Percentiles rank a stretch among this genome's conserved stretches.
Conservation (phyloP, 495 filamentous ascomycete genomes). For the Hypoxylon rickii region DNA sequence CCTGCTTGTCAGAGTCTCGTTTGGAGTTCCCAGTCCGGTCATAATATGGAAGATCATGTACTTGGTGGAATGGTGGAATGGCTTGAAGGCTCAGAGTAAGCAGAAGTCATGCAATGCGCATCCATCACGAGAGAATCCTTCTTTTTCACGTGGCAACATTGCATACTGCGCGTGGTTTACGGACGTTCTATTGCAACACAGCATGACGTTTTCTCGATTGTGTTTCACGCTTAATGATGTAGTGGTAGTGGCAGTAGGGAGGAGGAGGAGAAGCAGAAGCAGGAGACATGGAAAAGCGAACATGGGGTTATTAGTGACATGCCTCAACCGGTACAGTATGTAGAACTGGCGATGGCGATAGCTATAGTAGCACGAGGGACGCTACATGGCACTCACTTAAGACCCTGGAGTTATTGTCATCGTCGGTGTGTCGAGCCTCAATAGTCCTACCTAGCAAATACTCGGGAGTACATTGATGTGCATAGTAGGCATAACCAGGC, state of each 20-base stretch:
- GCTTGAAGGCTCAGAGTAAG: slow-evolving; percentile 31
- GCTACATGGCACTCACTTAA: too few relatives aligned
- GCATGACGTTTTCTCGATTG: slow-evolving; percentile 20
- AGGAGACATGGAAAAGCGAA: too few relatives aligned
- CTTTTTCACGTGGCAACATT: slow-evolving; percentile 31
- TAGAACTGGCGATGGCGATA: too few relatives aligned
- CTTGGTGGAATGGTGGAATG: slow-evolving; percentile 8
- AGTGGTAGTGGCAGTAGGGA: not conserved
- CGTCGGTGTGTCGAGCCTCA: too few relatives aligned
- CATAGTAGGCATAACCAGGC: too few relatives aligned
- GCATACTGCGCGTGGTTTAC: slow-evolving; percentile 6
- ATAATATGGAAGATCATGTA: slow-evolving; percentile 6
- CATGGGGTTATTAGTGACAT: too few relatives aligned
- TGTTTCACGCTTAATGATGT: slow-evolving; percentile 16
- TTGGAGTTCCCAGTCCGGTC: slow-evolving; percentile 8
- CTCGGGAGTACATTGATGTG: too few relatives aligned
- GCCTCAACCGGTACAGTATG: too few relatives aligned
- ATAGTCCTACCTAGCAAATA: too few relatives aligned
- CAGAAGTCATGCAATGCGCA: slow-evolving; percentile 33
- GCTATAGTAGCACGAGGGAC: too few relatives aligned
- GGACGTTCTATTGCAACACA: slow-evolving; percentile 16
- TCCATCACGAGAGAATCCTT: slow-evolving; percentile 36
- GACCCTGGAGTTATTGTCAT: too few relatives aligned
- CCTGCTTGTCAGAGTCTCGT: slow-evolving; percentile 6
- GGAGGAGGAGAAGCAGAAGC: too few relatives aligned